Evolutionary conservation across 75 land plant species (phyloP), one percentile per base, ranked within the genome.

Genomic region (Adiantum capillusveneris): DNA sequence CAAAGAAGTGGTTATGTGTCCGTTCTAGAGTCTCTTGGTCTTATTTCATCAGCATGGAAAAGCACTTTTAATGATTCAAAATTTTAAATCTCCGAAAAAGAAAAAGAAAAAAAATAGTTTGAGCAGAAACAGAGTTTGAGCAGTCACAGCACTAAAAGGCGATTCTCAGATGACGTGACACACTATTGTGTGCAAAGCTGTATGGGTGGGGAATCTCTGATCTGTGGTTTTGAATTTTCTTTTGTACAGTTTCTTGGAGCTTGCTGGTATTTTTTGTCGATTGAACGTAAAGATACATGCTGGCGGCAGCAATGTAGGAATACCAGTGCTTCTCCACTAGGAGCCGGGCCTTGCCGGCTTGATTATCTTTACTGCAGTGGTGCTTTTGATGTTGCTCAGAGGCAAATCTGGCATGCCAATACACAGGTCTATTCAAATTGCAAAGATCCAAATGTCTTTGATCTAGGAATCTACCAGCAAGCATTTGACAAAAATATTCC

Each of bases 301-400:
- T 93, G 98, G 98, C 79, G 68, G 63, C 58, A 70, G 16, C 63
- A 56, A 1, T 93, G 98, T 44, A 19, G 39, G 9, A 41, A 54
- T 36, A 62, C 70, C 25, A 49, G 25, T 24, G 37, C 37, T 34
- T 5, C 37, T 5, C 3, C 37, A 34, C 12, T 9, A 14, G 50
- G 50, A 56, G 56, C 44, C 29, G 34, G 62, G 34, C 44, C 19
- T 25, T 93, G 98, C 65, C 53, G 68, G 19, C 46, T 44, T 34
- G 37, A 20, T 24, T 86, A 48, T 46, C 81, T 89, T 53, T 87
- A 89, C 44, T 93, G 98, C 66, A 42, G 19, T 20, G 64, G 41
- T 16, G 39, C 56, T 28, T 24, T 28, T 29, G 58, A 64, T 6
- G 16, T 12, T 9, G 18, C 58, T 12, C 11, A 13, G 1, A 68